Base-by-base conservation (phyloP, 1,284 basidiomycete genomes). In the Microbotryum scabiosae region DNA sequence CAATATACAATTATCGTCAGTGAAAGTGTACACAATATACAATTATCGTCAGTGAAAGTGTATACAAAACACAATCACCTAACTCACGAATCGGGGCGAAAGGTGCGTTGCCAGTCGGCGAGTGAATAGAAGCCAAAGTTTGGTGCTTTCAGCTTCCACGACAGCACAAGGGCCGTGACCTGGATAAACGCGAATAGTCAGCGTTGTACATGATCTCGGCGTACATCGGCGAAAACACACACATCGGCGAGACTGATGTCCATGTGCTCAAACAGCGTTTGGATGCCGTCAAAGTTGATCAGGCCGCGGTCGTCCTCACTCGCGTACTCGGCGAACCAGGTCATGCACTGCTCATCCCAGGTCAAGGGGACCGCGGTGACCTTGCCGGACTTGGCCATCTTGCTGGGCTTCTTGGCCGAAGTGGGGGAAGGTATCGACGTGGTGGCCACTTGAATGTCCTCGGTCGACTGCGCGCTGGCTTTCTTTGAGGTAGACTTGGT, bases 231-330 rank as follows among this genome's bases (percentile, higher is more conserved):
- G n/a, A 21, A 18, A 1, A 16, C 25, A 53, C 63, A 25, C 56
- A 65, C 63, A 16, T 41, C 14, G 14, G 36, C 36, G 5, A 41
- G 36, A 41, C 36, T 41, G 36, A 68, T 32, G 18, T 26, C 52
- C 66, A 68, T 68, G 18, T 65, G 50, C n/a, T 51, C 45, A 44
- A 68, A 68, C 20, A 68, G 55, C 57, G 46, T 52, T 59, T 65
- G 61, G 18, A 65, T 63, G 6, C 66, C 66, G n/a, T 61, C 60
- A 32, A 59, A 61, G 18, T 28, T 57, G 56, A 65, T 67, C 55
- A 49, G 14, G 41, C 45, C 43, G 43, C 36, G 18, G 2, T 57
- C 61, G 21, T 49, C 64, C 28, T 51, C 32, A 21, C 63, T 61
- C 23, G 51, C 55, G n/a, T 60, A 68, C 18, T 53, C 23, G 32